Percentiles rank a stretch among this genome's conserved stretches.
Conservation (phyloP, 192 early-diverging fungal species). For the Spizellomyces sp. region DNA sequence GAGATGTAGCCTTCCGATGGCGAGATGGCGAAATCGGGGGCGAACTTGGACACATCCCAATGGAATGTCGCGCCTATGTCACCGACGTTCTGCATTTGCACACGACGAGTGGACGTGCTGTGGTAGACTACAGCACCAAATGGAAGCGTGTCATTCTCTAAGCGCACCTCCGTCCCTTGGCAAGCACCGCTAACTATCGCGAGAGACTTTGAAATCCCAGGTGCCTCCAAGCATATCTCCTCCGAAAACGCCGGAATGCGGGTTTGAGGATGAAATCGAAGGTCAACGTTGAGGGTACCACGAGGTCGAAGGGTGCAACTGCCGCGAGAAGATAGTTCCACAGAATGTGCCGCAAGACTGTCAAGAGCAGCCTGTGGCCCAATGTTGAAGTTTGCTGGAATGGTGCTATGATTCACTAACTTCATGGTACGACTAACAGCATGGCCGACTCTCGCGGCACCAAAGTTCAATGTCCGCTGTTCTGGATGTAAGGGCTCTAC, state of each 20-base stretch:
- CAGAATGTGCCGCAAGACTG: slow-evolving; percentile 29
- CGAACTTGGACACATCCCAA: slow-evolving; percentile 52
- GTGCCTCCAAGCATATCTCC: slow-evolving; percentile 52
- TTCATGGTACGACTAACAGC: slow-evolving; percentile 38
- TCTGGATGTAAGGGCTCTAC: slow-evolving; percentile 50
- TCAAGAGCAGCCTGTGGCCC: slow-evolving; percentile 45
- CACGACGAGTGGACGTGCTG: slow-evolving; percentile 51
- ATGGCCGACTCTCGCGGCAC: slow-evolving; percentile 56
- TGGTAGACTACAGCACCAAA: slow-evolving; percentile 65
- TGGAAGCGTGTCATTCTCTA: slow-evolving; percentile 62
- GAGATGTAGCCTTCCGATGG: slow-evolving; percentile 67
- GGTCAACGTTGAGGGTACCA: slow-evolving; percentile 43
- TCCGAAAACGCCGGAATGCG: slow-evolving; percentile 57
- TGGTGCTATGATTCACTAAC: slow-evolving; percentile 54
- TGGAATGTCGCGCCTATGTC: slow-evolving; percentile 60
- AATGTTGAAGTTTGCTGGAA: slow-evolving; percentile 47
- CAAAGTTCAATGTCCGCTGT: slow-evolving; percentile 54
- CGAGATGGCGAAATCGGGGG: slow-evolving; percentile 58
- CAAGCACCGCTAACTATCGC: slow-evolving; percentile 52
- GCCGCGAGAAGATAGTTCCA: slow-evolving; percentile 34
- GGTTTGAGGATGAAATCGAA: slow-evolving; percentile 50
- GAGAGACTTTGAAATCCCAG: slow-evolving; percentile 45
- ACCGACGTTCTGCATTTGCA: slow-evolving; percentile 60
- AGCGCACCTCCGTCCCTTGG: slow-evolving; percentile 59
- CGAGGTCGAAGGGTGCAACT: slow-evolving; percentile 47